Base-by-base conservation (phyloP, 2,329 filamentous ascomycete genomes). In the Sphaerulina musiva region DNA sequence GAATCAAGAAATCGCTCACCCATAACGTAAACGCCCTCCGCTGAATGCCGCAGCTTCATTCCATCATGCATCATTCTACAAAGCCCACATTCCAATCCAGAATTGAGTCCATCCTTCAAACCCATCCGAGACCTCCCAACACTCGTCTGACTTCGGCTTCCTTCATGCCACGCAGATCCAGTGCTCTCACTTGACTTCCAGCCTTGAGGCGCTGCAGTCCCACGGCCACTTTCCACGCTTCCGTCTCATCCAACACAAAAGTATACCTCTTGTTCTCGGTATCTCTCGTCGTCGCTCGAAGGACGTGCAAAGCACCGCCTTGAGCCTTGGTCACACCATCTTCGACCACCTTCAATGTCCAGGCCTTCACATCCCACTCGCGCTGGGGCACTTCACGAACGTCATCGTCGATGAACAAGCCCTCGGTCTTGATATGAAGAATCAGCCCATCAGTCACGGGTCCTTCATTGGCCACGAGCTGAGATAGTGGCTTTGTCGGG, bases 301-400 rank as follows among this genome's bases (percentile, higher is more conserved):
- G 73, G 50, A 84, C 71, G 61, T 83, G 79, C 38, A 77, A 69
- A n/a, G 73, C 72, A 43, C 74, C 68, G 12, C 39, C 47, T 10
- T 29, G 36, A 2, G 47, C 54, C 69, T 76, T 74, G 73, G 64
- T 62, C 26, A 51, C 53, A 6, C 65, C 65, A 40, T 66, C 85
- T 80, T 97, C 93, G 71, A 95, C 83, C 61, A 86, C 76, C 74
- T 95, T 96, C 73, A 98, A 81, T 42, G 90, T 95, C 93, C 93
- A 97, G 26, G 92, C 91, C 72, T 97, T 97, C 68, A 97, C 84
- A 70, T 98, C 93, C 93, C 93, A 98, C 74, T 98, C 93, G 56
- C 93, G 84, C 73, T 97, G 90, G n/a, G 89, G 85, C 12, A 96
- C 89, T 58, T 84, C 84, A 43, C 91, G 84, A 49, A 96, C 82